Evolutionary conservation across 2,329 filamentous ascomycete genomes (phyloP).

Genomic region (Diaporthe aspalathi): DNA sequence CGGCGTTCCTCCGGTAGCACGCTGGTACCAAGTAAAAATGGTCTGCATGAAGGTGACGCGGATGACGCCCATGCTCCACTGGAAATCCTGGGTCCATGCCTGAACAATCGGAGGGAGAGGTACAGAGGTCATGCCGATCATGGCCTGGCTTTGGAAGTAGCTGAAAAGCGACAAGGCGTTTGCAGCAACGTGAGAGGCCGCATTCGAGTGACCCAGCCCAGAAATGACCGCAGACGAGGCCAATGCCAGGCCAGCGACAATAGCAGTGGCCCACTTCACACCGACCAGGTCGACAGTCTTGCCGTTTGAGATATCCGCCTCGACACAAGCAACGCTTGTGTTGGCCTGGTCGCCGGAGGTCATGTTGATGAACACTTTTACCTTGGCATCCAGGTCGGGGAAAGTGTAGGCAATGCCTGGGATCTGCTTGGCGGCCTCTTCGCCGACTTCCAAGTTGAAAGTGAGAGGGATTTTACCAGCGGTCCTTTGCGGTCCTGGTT

Average conservation of each 20-base stretch:
- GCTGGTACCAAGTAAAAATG: conserved; percentile 96
- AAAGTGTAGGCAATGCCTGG: conserved; percentile 89
- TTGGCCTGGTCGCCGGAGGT: conserved; percentile 64
- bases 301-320: conserved; percentile 88
- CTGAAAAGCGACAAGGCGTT: conserved; percentile 94
- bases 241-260: conserved; percentile 86
- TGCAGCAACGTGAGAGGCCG: conserved; percentile 91
- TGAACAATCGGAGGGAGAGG: conserved; percentile 87
- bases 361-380: conserved; percentile 83
- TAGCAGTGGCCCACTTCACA: conserved; percentile 89
- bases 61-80: conserved; percentile 98
- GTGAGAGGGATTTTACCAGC: conserved; percentile 82
- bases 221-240: conserved; percentile 89
- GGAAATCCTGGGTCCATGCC: conserved; percentile 96
- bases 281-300: conserved; percentile 91
- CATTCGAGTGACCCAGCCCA: conserved; percentile 91
- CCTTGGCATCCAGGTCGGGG: conserved; percentile 89
- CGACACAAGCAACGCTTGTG: conserved; percentile 82
- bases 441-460: conserved; percentile 73
- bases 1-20: conserved; percentile 87
- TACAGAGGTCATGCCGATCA: conserved; percentile 86
- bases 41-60: conserved; percentile 85
- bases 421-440: conserved; percentile 70
- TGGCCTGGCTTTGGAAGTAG: conserved; percentile 94
- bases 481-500: conserved; percentile 50